phyloP scores from a whole-genome alignment of 192 early-diverging fungal genomes.

The Coemansia sp. region DNA sequence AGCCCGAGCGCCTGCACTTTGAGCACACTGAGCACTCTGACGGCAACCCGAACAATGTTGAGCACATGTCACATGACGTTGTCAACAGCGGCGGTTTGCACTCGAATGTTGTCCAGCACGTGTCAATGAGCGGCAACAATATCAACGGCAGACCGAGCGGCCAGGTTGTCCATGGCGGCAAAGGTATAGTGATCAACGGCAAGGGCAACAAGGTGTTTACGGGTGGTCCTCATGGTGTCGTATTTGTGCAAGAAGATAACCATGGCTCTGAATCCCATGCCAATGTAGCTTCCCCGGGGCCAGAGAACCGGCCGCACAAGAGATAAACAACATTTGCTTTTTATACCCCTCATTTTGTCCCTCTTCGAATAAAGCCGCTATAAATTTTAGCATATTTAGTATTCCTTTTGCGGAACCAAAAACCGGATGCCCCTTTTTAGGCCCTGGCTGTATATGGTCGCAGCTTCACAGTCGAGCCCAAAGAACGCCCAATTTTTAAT shows the following conservation, averaged over 20 bases:
- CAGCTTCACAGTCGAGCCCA: background rate
- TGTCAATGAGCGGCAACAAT: conserved; percentile 27
- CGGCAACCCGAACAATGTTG: conserved; percentile 40
- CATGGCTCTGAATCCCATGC: background rate
- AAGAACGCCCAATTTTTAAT: background rate
- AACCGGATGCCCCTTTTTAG: background rate
- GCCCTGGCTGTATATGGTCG: background rate
- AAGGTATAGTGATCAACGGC: conserved; percentile 26
- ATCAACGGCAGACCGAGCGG: conserved; percentile 16
- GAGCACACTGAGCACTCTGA: conserved; percentile 37
- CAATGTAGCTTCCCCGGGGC: background rate
- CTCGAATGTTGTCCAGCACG: conserved; percentile 31
- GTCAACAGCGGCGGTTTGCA: conserved; percentile 39
- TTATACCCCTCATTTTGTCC: background rate
- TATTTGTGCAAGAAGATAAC: background rate
- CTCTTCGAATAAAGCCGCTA: background rate
- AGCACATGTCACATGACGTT: conserved; percentile 21
- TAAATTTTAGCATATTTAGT: too few species aligned
- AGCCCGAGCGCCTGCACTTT: conserved; percentile 24
- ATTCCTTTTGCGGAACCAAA: conserved; percentile 1
- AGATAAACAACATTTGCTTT: background rate
- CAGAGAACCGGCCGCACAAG: background rate
- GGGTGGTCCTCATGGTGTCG: background rate
- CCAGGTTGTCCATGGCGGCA: conserved; percentile 17
- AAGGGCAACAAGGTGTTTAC: conserved; percentile 29